phyloP scores from a whole-genome alignment of 805 yeast species.

The Schwanniomyces polymorphus region DNA sequence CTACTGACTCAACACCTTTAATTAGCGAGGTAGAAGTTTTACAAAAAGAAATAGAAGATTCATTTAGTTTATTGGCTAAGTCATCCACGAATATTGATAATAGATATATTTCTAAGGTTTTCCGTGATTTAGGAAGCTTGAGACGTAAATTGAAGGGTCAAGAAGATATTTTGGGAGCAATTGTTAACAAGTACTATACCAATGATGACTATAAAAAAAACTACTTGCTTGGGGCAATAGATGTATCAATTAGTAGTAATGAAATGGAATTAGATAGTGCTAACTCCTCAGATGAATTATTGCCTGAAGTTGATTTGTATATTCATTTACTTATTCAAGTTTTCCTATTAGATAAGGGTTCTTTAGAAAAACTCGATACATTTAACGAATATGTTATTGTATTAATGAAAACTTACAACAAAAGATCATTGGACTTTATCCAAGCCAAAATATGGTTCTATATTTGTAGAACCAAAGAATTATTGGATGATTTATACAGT shows the following conservation, averaged over 20 bases:
- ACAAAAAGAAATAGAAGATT: conserved; percentile 37
- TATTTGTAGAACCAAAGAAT: conserved; percentile 74
- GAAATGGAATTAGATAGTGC: conserved; percentile 27
- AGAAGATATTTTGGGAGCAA: conserved; percentile 50
- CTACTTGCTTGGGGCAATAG: conserved; percentile 37
- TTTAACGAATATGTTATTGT: conserved; percentile 55
- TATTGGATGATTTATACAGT: conserved; percentile 49
- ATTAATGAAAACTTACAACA: conserved; percentile 64
- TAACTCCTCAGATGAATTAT: conserved; percentile 22
- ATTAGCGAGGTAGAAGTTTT: conserved; percentile 13
- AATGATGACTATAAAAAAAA: conserved; percentile 41
- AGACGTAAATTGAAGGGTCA: conserved; percentile 57
- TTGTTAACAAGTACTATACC: conserved; percentile 60
- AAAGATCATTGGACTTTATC: conserved; percentile 81
- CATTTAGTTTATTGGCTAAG: conserved; percentile 52
- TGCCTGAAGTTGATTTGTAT: conserved; percentile 81
- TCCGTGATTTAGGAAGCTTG: conserved; percentile 77
- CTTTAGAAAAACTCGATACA: conserved; percentile 47
- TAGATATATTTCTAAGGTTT: conserved; percentile 79
- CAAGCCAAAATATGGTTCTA: conserved; percentile 94
- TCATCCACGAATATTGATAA: conserved; percentile 78
- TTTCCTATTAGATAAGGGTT: conserved; percentile 64
- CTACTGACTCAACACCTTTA: conserved; percentile 16
- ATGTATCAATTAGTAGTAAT: conserved; percentile 19
- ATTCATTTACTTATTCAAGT: conserved; percentile 78